Conservation (phyloP, 805 yeast genomes). For the Sugiyamaella valdiviana region DNA sequence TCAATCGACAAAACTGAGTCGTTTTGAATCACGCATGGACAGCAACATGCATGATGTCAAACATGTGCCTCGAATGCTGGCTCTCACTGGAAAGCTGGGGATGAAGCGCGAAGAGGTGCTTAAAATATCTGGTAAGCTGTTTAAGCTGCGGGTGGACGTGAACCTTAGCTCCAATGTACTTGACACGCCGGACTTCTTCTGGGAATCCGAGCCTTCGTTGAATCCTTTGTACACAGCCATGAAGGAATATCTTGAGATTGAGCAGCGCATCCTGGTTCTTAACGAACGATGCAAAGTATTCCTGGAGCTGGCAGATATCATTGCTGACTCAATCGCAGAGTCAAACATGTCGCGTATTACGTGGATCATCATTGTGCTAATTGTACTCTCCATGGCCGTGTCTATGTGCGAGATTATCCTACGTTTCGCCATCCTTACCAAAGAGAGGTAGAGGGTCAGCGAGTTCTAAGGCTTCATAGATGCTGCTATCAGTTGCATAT, state of each 20-base stretch:
- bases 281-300: conserved; percentile 93
- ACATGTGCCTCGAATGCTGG: conserved; percentile 82
- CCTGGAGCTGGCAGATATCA: conserved; percentile 84
- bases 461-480: no score
- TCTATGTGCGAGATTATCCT: conserved; percentile 64
- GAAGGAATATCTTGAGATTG: conserved; percentile 88
- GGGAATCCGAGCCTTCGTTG: conserved; percentile 91
- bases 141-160: conserved; percentile 88
- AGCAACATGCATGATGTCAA: conserved; percentile 76
- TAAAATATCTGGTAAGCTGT: conserved; percentile 83
- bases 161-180: conserved; percentile 83
- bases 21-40: conserved; percentile 89
- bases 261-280: conserved; percentile 86
- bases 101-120: conserved; percentile 76
- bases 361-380: conserved; percentile 78
- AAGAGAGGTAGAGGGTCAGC: no score
- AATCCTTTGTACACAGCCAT: conserved; percentile 88
- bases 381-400: conserved; percentile 70
- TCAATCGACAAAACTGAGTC: conserved; percentile 84
- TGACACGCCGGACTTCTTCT: conserved; percentile 93
- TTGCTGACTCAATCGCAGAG: conserved; percentile 92
- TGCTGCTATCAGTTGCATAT: conserved; percentile 21
- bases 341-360: conserved; percentile 87
- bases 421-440: conserved; percentile 43
- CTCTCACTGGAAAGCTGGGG: conserved; percentile 83